phyloP scores from a whole-genome alignment of 2,329 filamentous ascomycete species.

The Exophiala lecanii-corni region DNA sequence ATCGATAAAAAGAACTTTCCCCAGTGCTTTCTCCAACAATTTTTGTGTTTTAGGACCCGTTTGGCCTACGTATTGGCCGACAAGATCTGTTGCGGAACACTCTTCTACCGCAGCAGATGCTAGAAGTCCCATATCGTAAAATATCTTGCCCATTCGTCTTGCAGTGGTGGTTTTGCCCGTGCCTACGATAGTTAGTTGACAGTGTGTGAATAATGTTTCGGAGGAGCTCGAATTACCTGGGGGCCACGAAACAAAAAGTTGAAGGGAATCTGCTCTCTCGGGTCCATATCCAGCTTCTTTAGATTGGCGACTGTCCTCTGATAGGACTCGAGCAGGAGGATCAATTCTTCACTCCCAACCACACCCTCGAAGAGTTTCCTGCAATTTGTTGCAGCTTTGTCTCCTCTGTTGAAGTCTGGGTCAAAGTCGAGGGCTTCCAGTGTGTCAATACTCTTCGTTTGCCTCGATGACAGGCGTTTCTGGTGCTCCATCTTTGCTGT shows the following conservation, averaged over 20 bases:
- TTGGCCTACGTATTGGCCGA: slow-evolving; percentile 63
- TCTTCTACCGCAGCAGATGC: slow-evolving; percentile 55
- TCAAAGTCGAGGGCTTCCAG: slow-evolving; percentile 54
- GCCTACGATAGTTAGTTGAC: slow-evolving; percentile 11
- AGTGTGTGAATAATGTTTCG: too few species aligned
- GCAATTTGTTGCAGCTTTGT: slow-evolving; percentile 47
- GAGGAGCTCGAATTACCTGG: slow-evolving; percentile 57
- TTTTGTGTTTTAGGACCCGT: slow-evolving; percentile 60
- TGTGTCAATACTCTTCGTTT: slow-evolving; percentile 26
- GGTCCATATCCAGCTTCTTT: slow-evolving; percentile 50
- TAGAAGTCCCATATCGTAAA: slow-evolving; percentile 67
- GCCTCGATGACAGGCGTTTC: slow-evolving; percentile 35
- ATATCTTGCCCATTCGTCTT: slow-evolving; percentile 66
- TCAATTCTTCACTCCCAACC: slow-evolving; percentile 54
- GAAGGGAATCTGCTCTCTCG: slow-evolving; percentile 57
- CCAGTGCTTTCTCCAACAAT: slow-evolving; percentile 52
- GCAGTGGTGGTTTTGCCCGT: slow-evolving; percentile 73
- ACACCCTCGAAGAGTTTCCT: slow-evolving; percentile 53
- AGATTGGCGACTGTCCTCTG: slow-evolving; percentile 50
- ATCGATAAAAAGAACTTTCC: slow-evolving; percentile 71
- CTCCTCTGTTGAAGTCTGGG: slow-evolving; percentile 52
- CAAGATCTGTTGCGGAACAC: slow-evolving; percentile 61
- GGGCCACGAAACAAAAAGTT: slow-evolving; percentile 65
- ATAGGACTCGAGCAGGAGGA: slow-evolving; percentile 52
- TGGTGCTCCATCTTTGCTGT: slow-evolving; percentile 52